Evolutionary conservation across 495 filamentous ascomycete genomes (phyloP), one percentile per base, ranked within the genome.

Genomic region (Gamarada debralockiae): DNA sequence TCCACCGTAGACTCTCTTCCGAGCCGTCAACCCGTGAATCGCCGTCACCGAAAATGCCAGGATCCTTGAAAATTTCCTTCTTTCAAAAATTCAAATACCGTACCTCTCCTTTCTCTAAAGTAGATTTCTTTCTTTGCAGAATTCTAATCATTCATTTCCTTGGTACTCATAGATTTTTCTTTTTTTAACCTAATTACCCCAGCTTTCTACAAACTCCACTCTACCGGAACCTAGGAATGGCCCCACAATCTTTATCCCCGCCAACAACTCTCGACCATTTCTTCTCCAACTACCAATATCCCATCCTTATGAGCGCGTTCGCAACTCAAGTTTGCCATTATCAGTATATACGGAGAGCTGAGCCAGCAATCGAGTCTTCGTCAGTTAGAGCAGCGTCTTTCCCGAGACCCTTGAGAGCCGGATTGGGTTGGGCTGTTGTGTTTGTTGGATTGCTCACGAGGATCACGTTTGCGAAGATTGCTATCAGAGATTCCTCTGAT

Each of bases 251-350:
- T 10, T 10, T 29, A 5, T 4, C 50, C 5, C 51, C 53, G 14
- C 58, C 58, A 20, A 18, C 61, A 2, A 21, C 54, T 20, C 1
- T 45, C 3, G 51, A 63, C 44, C 38, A 53, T 24, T 63, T 59
- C 51, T 52, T 63, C 29, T 57, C 60, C 33, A 20, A 44, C 2
- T 44, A 58, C 42, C 60, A 59, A 29, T 48, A 33, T 44, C 34
- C 50, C 29, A 63, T 63, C 46, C 36, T 63, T 6, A 21, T 52
- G 40, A 38, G 49, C 18, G 38, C 60, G 12, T 52, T 60, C 21
- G 60, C 39, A n/a, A 31, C 43, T 12, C 60, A 63, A 25, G 40
- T 63, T 15, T 13, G 13, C 21, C 60, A 63, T 57, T 42, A 59
- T 31, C 53, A 59, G 27, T 63, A 57, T 27, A 59, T 63, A 22